These are phyloP conservation scores for Zasmidium angulare DNA, from an alignment of 2,329 filamentous ascomycete genomes.

Conservation along the genomic window DNA sequence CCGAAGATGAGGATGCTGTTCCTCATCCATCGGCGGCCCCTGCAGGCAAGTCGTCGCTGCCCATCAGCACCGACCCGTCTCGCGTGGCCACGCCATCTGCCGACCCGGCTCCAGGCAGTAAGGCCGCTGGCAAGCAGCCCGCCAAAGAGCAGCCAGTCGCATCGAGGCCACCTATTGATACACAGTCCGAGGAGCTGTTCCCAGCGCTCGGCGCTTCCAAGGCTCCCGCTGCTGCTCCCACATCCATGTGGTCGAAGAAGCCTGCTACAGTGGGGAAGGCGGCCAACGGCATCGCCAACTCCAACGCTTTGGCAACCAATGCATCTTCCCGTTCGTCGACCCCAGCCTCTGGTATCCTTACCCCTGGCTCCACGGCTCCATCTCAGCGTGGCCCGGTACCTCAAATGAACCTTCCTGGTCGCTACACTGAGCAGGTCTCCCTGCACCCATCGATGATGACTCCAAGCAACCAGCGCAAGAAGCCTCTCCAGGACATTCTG, in stretches of 20 bases:
- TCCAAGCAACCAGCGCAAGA: constrained; percentile 75
- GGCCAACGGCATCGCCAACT: constrained; percentile 51
- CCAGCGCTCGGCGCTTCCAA: constrained; percentile 82
- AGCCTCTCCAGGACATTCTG: constrained; percentile 79
- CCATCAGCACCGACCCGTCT: constrained; percentile 40
- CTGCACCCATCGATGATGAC: constrained; percentile 75
- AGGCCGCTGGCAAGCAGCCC: constrained; percentile 69
- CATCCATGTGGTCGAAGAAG: constrained; percentile 77
- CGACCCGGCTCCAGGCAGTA: constrained; percentile 57
- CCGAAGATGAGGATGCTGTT: constrained; percentile 73
- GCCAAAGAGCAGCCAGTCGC: constrained; percentile 45
- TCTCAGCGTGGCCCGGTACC: constrained; percentile 37
- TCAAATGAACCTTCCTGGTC: constrained; percentile 75
- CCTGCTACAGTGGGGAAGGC: constrained; percentile 50
- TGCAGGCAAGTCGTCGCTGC: constrained; percentile 44
- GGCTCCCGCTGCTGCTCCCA: constrained; percentile 59
- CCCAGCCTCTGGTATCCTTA: constrained; percentile 59
- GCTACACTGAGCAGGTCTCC: constrained; percentile 73
- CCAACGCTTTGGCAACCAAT: constrained; percentile 49
- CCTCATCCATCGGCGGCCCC: constrained; percentile 55
- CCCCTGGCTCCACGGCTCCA: constrained; percentile 51
- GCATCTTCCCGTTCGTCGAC: constrained; percentile 60
- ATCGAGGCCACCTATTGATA: constrained; percentile 61
- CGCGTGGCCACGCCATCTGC: constrained; percentile 39
- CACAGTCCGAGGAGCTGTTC: constrained; percentile 86